These are phyloP conservation scores for Endocladia muricata DNA, from an alignment of 31 red algal genomes.

Conservation along the genomic window DNA sequence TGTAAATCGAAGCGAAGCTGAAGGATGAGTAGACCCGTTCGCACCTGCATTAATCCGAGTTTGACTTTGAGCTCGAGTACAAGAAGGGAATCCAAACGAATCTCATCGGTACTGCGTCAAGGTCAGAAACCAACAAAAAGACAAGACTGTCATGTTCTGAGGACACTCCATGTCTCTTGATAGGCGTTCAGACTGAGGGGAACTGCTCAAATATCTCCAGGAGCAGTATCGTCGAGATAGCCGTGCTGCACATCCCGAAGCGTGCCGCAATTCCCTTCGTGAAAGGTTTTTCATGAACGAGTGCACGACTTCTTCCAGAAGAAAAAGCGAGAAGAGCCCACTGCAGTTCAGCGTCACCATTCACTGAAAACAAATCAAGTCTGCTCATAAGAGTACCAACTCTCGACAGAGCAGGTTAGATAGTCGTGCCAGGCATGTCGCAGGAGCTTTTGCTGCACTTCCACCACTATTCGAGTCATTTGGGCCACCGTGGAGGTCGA, in stretches of 20 bases:
- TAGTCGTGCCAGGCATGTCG: neutral
- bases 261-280: neutral
- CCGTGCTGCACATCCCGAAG: neutral
- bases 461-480: neutral
- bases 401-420: neutral
- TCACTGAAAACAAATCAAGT: neutral
- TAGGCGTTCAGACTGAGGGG: neutral
- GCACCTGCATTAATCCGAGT: neutral
- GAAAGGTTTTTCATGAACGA: neutral
- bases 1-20: neutral
- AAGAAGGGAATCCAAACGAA: neutral
- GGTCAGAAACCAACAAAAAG: neutral
- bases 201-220: too few species aligned
- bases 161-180: neutral
- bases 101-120: neutral
- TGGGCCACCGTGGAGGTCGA: constrained; percentile 11
- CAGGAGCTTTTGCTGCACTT: neutral
- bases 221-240: neutral
- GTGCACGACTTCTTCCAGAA: neutral
- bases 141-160: neutral
- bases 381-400: neutral
- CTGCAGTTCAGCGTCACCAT: neutral
- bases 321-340: neutral
- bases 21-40: constrained; percentile 7
- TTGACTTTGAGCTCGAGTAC: neutral